Conservation (phyloP, 352 stramenopile species). For the Aphanomyces astaci region DNA sequence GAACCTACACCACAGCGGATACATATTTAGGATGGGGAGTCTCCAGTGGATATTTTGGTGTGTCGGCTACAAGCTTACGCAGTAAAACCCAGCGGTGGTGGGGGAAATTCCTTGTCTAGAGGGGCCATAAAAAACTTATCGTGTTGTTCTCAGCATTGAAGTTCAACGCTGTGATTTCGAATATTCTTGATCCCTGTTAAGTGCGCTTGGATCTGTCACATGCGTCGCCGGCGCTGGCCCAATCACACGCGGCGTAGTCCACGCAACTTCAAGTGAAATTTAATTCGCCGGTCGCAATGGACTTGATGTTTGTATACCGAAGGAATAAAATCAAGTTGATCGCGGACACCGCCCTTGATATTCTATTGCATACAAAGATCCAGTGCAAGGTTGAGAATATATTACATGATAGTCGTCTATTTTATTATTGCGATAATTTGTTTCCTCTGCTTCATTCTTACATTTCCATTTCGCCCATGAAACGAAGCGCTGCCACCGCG, state of each 20-base stretch:
- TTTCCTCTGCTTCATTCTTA: conserved; percentile 7
- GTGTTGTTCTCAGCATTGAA: neutral
- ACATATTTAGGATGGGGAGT: too few species aligned
- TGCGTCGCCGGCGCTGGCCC: neutral
- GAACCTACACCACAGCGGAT: too few species aligned
- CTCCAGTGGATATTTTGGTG: too few species aligned
- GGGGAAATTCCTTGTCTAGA: too few species aligned
- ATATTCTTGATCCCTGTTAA: neutral
- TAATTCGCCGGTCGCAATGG: neutral
- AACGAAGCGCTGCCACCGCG: neutral
- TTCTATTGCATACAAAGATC: neutral
- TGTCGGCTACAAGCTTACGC: too few species aligned
- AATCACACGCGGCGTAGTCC: neutral
- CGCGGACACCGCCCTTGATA: too few species aligned
- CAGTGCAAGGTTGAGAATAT: too few species aligned
- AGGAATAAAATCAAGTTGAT: too few species aligned
- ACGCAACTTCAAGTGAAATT: neutral
- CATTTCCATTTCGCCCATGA: neutral
- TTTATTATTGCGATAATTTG: neutral
- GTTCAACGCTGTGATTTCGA: neutral
- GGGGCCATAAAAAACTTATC: neutral
- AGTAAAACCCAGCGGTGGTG: too few species aligned
- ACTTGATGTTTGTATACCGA: neutral
- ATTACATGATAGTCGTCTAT: too few species aligned
- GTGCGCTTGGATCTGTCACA: conserved; percentile 12